A percentile compares a stretch with the other conserved stretches of the same genome.
Conservation (phyloP, 2,329 filamentous ascomycete species). For the Ceratocystis colombiana region DNA sequence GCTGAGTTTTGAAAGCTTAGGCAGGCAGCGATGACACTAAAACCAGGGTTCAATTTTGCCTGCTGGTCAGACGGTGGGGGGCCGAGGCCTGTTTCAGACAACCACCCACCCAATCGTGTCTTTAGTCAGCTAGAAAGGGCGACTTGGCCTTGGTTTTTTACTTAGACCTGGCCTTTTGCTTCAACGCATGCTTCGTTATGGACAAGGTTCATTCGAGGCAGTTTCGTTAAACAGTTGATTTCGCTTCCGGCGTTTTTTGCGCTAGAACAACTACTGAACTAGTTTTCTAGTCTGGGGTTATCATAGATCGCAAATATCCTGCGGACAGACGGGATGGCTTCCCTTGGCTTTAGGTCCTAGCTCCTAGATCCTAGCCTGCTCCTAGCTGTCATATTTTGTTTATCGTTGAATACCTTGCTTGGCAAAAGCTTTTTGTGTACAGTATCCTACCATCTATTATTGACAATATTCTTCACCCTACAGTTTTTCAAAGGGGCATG, state of each 20-base stretch:
- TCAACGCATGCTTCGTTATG: too few relatives aligned
- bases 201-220: too few relatives aligned
- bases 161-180: too few relatives aligned
- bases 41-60: background rate
- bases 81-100: background rate
- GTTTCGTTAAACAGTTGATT: background rate
- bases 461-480: too few relatives aligned
- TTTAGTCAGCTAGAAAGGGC: too few relatives aligned
- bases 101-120: background rate
- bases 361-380: background rate
- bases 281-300: background rate
- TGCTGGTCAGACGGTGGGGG: background rate
- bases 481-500: too few relatives aligned
- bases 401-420: background rate
- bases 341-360: background rate
- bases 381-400: conserved; percentile 6
- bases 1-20: conserved; percentile 6
- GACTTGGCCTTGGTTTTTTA: too few relatives aligned
- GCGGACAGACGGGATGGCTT: background rate
- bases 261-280: background rate
- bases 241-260: background rate
- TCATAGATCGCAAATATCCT: background rate
- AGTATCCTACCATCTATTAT: background rate
- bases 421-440: background rate
- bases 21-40: background rate